Evolutionary conservation across 192 early-diverging fungal species (phyloP).

Genomic region (Kappamyces sp.): DNA sequence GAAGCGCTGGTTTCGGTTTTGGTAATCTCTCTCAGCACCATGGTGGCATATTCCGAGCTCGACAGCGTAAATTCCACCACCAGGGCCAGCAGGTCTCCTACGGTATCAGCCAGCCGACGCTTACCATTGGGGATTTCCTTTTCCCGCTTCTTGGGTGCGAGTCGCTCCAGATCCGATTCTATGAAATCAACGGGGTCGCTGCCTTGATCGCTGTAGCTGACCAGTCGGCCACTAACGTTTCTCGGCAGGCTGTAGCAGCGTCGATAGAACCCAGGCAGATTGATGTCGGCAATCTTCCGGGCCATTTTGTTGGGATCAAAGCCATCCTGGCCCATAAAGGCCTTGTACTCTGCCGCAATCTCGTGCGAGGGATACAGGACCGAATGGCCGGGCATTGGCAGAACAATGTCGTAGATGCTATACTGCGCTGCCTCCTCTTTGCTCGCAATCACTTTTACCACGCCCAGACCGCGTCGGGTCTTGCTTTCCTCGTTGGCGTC

Average conservation of each 20-base stretch:
- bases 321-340: conserved; percentile 66
- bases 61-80: conserved; percentile 70
- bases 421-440: conserved; percentile 64
- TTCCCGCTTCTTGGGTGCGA: conserved; percentile 13
- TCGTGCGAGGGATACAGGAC: conserved; percentile 75
- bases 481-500: conserved; percentile 19
- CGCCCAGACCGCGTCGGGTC: conserved; percentile 18
- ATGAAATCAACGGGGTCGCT: conserved; percentile 30
- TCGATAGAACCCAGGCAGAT: conserved; percentile 45
- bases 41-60: conserved; percentile 90
- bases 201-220: conserved; percentile 57
- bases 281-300: conserved; percentile 37
- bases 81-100: conserved; percentile 67
- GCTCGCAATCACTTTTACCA: conserved; percentile 45
- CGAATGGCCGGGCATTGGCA: conserved; percentile 80
- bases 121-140: conserved; percentile 1
- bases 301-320: conserved; percentile 64
- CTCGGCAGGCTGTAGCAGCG: conserved; percentile 29
- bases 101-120: conserved; percentile 16
- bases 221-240: conserved; percentile 17
- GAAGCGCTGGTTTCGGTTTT: conserved; percentile 35
- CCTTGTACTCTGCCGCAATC: conserved; percentile 57
- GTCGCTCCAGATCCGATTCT: conserved; percentile 57
- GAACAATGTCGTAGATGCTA: conserved; percentile 81
- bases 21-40: conserved; percentile 90